phyloP scores from a whole-genome alignment of 495 filamentous ascomycete genomes.

The Bombardia bombarda region DNA sequence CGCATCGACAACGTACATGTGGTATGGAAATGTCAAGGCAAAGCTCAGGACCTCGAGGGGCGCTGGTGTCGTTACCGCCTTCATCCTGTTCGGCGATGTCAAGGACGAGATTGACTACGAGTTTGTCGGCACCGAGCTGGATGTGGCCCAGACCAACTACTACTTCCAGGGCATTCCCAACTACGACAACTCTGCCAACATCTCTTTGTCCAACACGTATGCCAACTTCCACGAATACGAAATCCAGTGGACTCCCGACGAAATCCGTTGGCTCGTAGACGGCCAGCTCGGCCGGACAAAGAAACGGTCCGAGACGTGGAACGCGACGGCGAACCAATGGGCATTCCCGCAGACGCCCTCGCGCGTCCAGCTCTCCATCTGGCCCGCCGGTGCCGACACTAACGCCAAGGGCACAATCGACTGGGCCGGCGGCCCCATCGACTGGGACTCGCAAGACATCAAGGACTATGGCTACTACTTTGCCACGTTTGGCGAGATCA shows the following conservation, averaged over 20 bases:
- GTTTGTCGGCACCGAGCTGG: constrained; percentile 76
- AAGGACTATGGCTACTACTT: constrained; percentile 83
- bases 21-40: constrained; percentile 91
- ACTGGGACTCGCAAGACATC: constrained; percentile 81
- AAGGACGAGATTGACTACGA: constrained; percentile 99
- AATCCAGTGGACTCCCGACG: constrained; percentile 84
- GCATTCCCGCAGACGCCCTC: constrained; percentile 87
- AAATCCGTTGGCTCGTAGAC: constrained; percentile 79
- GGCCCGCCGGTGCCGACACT: constrained; percentile 77
- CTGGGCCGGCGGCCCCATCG: constrained; percentile 85
- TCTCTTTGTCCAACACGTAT: constrained; percentile 62
- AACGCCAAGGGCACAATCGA: constrained; percentile 79
- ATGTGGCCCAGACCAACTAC: constrained; percentile 81
- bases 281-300: constrained; percentile 65
- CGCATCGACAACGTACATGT: constrained; percentile 82
- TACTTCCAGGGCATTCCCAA: constrained; percentile 92
- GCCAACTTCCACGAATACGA: constrained; percentile 82
- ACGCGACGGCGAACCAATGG: constrained; percentile 73
- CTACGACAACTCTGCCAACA: constrained; percentile 68
- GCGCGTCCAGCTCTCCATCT: constrained; percentile 91
- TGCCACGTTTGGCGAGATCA: constrained; percentile 68
- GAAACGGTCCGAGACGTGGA: constrained; percentile 72
- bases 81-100: constrained; percentile 88
- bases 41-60: constrained; percentile 80
- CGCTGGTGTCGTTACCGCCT: constrained; percentile 84